Percentiles rank a stretch among this genome's conserved stretches.
Conservation (phyloP, 768 basidiomycete genomes). For the Lactarius sanguifluus region DNA sequence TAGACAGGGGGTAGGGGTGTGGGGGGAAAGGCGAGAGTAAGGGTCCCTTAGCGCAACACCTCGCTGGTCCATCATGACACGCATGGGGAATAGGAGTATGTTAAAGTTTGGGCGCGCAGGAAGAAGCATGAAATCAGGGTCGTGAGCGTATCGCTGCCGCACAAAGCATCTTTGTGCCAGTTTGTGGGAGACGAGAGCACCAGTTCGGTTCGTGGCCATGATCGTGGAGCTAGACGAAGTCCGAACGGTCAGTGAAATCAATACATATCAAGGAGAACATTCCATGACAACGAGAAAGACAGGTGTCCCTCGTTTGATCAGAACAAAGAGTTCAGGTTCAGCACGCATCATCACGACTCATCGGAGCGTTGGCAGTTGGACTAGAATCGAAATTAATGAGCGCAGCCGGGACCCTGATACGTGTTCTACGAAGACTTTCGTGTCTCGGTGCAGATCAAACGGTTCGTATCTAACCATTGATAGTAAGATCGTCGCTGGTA, state of each 20-base stretch:
- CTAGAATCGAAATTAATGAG: conserved; percentile 3
- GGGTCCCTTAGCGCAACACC: neutral
- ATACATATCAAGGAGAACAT: neutral
- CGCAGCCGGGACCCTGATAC: conserved; percentile 9
- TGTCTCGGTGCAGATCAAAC: conserved; percentile 10
- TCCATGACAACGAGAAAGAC: conserved; percentile 12
- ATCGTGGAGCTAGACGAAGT: neutral
- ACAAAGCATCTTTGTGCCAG: neutral
- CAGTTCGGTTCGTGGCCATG: conserved; percentile 20
- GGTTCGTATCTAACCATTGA: conserved; percentile 9
- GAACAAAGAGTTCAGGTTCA: neutral
- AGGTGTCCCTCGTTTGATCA: conserved; percentile 4
- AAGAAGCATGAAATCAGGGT: conserved; percentile 5
- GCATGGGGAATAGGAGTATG: neutral
- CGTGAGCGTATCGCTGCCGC: conserved; percentile 7
- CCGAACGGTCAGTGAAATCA: conserved; percentile 7
- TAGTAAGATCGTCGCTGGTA: conserved; percentile 3
- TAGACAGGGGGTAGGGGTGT: neutral
- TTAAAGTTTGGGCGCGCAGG: conserved; percentile 17
- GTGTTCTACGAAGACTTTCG: neutral
- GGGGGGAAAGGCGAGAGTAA: neutral
- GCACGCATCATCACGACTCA: conserved; percentile 8
- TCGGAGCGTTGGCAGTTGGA: conserved; percentile 3
- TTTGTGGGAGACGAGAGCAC: neutral
- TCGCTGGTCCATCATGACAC: neutral